Conservation (phyloP, 164 flowering plant genomes). For the Vitis cinerea region DNA sequence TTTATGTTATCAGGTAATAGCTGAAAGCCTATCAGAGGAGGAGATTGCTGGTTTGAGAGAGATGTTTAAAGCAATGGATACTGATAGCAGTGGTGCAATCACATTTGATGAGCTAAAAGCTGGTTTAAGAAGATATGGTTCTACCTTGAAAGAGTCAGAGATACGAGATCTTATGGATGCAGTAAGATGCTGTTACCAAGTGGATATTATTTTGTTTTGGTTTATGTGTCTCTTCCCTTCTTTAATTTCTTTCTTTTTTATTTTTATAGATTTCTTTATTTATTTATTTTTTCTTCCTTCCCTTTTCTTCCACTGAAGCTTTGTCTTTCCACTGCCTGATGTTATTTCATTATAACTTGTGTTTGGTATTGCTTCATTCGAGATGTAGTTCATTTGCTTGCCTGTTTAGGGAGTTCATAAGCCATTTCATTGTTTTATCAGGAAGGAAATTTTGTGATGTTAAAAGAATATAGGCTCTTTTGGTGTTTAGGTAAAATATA, state of each 20-base stretch:
- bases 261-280: neutral
- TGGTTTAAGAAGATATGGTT: slow-evolving; percentile 92
- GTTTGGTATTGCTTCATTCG: no score
- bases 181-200: slow-evolving; percentile 33
- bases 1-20: slow-evolving; percentile 67
- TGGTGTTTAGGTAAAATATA: no score
- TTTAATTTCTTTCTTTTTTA: neutral
- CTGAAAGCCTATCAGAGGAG: slow-evolving; percentile 97
- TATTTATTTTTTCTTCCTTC: neutral
- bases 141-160: slow-evolving; percentile 88
- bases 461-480: no score
- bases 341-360: no score
- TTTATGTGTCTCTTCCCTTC: neutral
- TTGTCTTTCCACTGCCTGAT: neutral
- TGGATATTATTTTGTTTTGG: neutral
- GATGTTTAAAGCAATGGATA: slow-evolving; percentile 95
- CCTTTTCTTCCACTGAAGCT: neutral
- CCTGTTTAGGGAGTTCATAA: no score
- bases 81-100: slow-evolving; percentile 96
- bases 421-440: no score
- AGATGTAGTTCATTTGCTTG: no score
- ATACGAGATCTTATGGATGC: slow-evolving; percentile 97
- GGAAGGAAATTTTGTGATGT: no score
- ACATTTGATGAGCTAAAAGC: slow-evolving; percentile 96
- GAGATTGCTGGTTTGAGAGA: slow-evolving; percentile 97